Conservation (phyloP, 257 asterid genomes). For the Solanum commersonii region DNA sequence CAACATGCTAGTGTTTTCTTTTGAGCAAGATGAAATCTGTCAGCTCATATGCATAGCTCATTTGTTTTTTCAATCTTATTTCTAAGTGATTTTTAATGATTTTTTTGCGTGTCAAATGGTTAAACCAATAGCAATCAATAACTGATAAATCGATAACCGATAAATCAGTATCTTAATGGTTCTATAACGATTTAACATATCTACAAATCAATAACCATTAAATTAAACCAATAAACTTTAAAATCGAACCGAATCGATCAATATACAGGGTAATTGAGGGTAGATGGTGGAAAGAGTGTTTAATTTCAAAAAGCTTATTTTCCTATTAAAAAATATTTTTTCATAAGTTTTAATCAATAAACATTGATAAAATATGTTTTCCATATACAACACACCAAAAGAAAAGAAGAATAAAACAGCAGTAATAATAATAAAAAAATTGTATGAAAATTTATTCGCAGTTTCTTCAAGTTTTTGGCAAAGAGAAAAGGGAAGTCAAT, state of each 20-base stretch:
- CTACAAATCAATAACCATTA: not conserved
- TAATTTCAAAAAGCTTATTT: too few relatives aligned
- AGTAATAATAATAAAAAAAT: not conserved
- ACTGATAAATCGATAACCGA: not conserved
- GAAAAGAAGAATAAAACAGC: not conserved
- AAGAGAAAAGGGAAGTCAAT: not conserved
- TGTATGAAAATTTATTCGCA: not conserved
- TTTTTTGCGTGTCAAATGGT: not conserved
- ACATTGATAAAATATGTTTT: not conserved
- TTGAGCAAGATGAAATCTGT: not conserved
- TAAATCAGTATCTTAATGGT: not conserved
- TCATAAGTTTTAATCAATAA: too few relatives aligned
- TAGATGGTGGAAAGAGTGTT: too few relatives aligned
- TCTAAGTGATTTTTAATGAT: not conserved
- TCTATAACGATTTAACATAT: not conserved
- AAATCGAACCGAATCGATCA: too few relatives aligned
- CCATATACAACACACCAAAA: not conserved
- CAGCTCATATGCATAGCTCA: too few relatives aligned
- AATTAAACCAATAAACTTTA: too few relatives aligned
- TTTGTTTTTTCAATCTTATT: too few relatives aligned
- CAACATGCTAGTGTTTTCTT: too few relatives aligned
- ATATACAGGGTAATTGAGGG: too few relatives aligned
- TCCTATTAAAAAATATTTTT: too few relatives aligned
- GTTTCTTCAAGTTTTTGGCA: not conserved
- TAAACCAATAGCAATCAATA: not conserved